These are phyloP conservation scores for Xylariaceae sp. DNA, from an alignment of 2,329 filamentous ascomycete species.

Conservation along the genomic window DNA sequence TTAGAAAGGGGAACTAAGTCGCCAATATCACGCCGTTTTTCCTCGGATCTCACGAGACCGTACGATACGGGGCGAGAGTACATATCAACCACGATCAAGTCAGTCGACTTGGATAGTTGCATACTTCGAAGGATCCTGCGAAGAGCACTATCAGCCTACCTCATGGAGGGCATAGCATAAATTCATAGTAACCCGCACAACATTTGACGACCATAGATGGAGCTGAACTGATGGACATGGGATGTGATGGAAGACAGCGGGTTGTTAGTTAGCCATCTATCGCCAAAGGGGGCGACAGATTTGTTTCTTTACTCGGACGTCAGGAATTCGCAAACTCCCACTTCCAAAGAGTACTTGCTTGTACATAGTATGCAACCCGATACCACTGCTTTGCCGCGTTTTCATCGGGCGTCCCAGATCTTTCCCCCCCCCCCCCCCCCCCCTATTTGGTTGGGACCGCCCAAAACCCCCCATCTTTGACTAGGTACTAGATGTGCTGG, in stretches of 20 bases:
- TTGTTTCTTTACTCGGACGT: constrained; percentile 17
- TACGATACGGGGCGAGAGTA: constrained; percentile 4
- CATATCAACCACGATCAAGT: constrained; percentile 1
- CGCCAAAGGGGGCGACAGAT: constrained; percentile 9
- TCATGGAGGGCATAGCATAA: constrained; percentile 13
- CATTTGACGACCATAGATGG: constrained; percentile 13
- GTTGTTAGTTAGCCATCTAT: constrained; percentile 15
- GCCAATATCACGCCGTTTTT: constrained; percentile 1
- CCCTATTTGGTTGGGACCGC: constrained; percentile 3
- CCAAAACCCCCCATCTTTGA: background rate
- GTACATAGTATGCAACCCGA: constrained; percentile 28
- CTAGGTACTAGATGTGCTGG: constrained; percentile 12
- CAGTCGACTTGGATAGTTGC: constrained; percentile 17
- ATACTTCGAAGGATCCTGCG: constrained; percentile 13
- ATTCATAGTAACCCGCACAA: constrained; percentile 7
- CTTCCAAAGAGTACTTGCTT: constrained; percentile 15
- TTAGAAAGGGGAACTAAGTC: constrained; percentile 53
- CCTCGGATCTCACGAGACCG: constrained; percentile 8
- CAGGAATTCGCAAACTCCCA: constrained; percentile 10
- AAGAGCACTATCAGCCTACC: constrained; percentile 11
- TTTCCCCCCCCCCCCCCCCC: background rate
- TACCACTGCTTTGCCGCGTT: constrained; percentile 21
- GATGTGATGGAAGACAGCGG: constrained; percentile 17
- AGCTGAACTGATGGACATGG: constrained; percentile 10
- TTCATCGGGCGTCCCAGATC: constrained; percentile 15